A percentile compares a stretch with the other conserved stretches of the same genome.
Evolutionary conservation across 257 asterid species (phyloP).

Genomic region (Solanum clarkiae): DNA sequence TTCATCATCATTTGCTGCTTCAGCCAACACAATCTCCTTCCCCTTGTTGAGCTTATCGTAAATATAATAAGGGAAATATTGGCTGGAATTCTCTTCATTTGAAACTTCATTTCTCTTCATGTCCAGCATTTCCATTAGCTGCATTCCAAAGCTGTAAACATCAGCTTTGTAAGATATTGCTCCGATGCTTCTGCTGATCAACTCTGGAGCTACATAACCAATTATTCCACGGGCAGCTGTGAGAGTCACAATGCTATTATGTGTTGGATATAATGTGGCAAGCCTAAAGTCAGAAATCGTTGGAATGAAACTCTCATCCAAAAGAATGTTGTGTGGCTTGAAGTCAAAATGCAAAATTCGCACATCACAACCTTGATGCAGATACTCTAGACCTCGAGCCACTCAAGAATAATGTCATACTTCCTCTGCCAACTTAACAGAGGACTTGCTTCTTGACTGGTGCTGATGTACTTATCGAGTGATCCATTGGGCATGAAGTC

Average conservation of each 20-base stretch:
- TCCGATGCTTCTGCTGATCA: not conserved
- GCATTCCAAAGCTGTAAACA: not conserved
- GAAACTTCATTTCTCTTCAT: not conserved
- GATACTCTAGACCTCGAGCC: too few species aligned
- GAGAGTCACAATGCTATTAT: not conserved
- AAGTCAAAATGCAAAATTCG: not conserved
- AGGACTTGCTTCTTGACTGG: slow-evolving; percentile 1
- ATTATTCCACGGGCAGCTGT: not conserved
- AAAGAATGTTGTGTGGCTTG: not conserved
- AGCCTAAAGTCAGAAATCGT: not conserved
- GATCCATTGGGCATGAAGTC: slow-evolving; percentile 45
- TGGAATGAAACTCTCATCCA: not conserved
- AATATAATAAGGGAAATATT: not conserved
- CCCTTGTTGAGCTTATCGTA: not conserved
- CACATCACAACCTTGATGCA: not conserved
- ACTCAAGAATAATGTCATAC: slow-evolving; percentile 29
- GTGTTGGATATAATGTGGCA: not conserved
- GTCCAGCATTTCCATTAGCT: not conserved
- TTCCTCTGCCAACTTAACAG: slow-evolving; percentile 8
- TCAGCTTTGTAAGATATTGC: not conserved
- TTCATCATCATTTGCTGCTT: too few species aligned
- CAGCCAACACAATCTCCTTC: not conserved
- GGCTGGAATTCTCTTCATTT: not conserved
- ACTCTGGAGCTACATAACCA: not conserved
- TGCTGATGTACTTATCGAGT: slow-evolving; percentile 23